Base-by-base conservation (phyloP, 371 early-diverging fungal species). In the Nosema muscidifuracis region DNA sequence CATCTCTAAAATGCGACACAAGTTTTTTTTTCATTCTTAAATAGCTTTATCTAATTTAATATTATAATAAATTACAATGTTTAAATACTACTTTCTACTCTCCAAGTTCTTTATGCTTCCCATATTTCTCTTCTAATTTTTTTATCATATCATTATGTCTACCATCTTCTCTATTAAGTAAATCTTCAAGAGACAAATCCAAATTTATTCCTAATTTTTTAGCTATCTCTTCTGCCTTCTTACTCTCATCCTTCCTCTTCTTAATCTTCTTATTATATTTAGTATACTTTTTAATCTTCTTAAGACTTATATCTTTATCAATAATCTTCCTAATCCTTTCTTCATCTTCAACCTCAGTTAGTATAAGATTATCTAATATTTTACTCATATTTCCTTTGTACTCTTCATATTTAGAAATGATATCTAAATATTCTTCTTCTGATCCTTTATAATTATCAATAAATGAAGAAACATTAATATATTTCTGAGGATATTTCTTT, bases 321-420 rank as follows among this genome's bases (percentile, higher is more conserved):
- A 81, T 47, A n/a, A 77, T 69, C 28, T 31, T 51, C 55, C 78
- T 34, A 22, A 77, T 64, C 36, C 77, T 71, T 1, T 51, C 51
- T 65, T 81, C 81, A 40, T 77, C 73, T 53, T 65, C 70, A 43
- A 78, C 77, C 15, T 76, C 72, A 24, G 71, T 67, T 15, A 75
- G 42, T 13, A 81, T 18, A 30, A 76, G 24, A 55, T 50, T 47
- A 33, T 81, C 78, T 20, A 81, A 43, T 16, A 81, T 69, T 53
- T 71, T 81, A 20, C 34, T 42, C 47, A 78, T 62, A 36, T 69
- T 64, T n/a, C 81, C 81, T 63, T 74, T 77, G 60, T 74, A 71
- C 64, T 70, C 78, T 42, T 64, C 69, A 67, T 81, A 81, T 0
- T 73, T 40, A 22, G 7, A 18, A 18, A 72, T 57, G 15, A 81